Percentiles rank a stretch among this genome's conserved stretches.
These are phyloP conservation scores for Camellia oleifera DNA, from an alignment of 179 eudicot species.

Conservation along the genomic window DNA sequence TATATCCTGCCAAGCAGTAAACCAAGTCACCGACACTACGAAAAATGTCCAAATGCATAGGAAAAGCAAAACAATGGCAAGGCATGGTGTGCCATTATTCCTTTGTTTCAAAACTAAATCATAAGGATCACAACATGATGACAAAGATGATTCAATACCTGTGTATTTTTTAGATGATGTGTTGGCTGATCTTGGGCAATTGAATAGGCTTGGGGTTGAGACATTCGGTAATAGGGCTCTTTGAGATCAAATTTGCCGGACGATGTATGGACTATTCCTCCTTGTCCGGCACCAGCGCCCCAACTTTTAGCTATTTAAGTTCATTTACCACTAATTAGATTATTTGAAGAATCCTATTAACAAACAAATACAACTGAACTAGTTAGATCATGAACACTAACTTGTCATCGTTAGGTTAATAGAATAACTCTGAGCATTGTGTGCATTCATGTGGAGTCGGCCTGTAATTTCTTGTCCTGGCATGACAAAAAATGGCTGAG, in stretches of 20 bases:
- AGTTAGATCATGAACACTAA: conserved; percentile 23
- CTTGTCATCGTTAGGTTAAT: conserved; percentile 83
- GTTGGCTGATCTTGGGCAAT: conserved; percentile 77
- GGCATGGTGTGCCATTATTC: too few relatives aligned
- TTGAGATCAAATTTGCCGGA: conserved; percentile 88
- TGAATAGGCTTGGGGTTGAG: conserved; percentile 85
- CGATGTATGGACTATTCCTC: conserved; percentile 88
- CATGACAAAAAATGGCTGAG: conserved; percentile 92
- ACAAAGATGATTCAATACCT: conserved; percentile 38
- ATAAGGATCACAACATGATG: neutral
- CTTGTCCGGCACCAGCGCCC: conserved; percentile 94
- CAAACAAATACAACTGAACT: conserved; percentile 5
- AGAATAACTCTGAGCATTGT: conserved; percentile 94
- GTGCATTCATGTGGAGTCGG: conserved; percentile 89
- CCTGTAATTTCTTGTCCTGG: conserved; percentile 98
- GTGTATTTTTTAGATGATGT: conserved; percentile 61
- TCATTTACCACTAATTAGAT: conserved; percentile 14
- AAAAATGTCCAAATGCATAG: neutral
- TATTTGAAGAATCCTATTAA: neutral
- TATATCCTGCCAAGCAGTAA: conserved; percentile 49
- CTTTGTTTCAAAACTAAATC: neutral
- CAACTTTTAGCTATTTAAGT: conserved; percentile 73
- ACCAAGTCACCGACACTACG: neutral
- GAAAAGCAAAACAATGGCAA: neutral
- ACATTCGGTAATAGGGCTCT: conserved; percentile 97